Evolutionary conservation across 1,284 basidiomycete species (phyloP), one percentile per base, ranked within the genome.

Genomic region (Ustilago trichophora): DNA sequence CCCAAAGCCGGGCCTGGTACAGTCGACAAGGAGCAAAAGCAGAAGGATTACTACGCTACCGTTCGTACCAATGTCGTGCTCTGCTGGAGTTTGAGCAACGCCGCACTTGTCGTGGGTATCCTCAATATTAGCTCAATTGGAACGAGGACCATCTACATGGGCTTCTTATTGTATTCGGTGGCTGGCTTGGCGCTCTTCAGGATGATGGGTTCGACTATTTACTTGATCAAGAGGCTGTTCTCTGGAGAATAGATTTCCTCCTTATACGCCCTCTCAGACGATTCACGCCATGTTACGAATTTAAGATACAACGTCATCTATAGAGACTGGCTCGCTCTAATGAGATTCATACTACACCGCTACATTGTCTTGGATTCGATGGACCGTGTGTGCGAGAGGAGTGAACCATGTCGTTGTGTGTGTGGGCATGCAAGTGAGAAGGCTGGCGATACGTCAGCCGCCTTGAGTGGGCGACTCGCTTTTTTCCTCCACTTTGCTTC

Each of bases 61-160:
- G 91, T 96, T 65, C 85, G 93, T 58, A 96, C 93, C 13, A 95
- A 94, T 83, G 91, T 93, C 18, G 83, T 98, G 34, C 84, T 98
- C 45, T 85, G 87, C 4, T 95, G 93, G 89, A 88, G 70, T 22
- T 44, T 81, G 42, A 72, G 60, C 38, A 81, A 81, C 18, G 77
- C 72, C 2, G 79, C 76, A 13, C 68, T 81, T 2, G 75, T 65
- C 3, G 66, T 81, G 18, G 72, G 57, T 13, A 79, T 81, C 29
- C 35, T 80, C 18, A 78, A 75, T 33, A 66, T 79, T 29, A 66
- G 63, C 24, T 68, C 57, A 13, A n/a, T 44, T 11, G 52, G 33
- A 2, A 74, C 70, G 13, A 38, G 69, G 12, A 64, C 55, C 8
- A 49, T 53, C n/a, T 81, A 81, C 54, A 80, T 80, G 79, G 78